Evolutionary conservation across 495 filamentous ascomycete genomes (phyloP), one percentile per base, ranked within the genome.

Genomic region (Tuber indicum): DNA sequence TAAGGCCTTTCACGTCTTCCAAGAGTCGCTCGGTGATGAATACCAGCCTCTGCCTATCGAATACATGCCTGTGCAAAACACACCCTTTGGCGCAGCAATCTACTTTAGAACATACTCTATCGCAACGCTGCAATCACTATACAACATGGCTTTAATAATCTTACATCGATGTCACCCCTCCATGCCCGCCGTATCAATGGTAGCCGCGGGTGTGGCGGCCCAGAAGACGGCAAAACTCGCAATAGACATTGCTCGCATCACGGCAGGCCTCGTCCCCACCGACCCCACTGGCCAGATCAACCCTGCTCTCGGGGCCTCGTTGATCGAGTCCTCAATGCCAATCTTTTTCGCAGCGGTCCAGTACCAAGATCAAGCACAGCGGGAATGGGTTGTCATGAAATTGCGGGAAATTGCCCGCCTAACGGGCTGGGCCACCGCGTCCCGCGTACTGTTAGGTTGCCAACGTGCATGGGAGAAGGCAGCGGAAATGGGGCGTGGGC

Each of bases 181-280:
- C 3, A 97, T 98, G 94, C 96, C 94, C 8, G 93, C 95, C 0
- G 88, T 93, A n/a, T 91, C 94, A 74, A 95, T 97, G 90, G 87
- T 92, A 62, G 93, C 94, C 9, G 92, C 92, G 0, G 90, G 89
- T 17, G 87, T 96, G 49, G 89, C 90, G 12, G 92, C 93, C 0
- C 84, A 85, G 5, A 87, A 90, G 72, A 97, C 96, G 5, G 89
- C 88, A 14, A 83, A 82, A 1, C 91, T 88, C 83, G 92, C 94
- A 4, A 89, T 91, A 78, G 88, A 90, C 75, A 90, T 98, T 46
- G 95, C 94, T 49, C 89, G 91, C 10, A 94, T 98, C 72, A 88
- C 89, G 10, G 93, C 93, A 0, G 96, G 93, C 2, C 87, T 98
- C 49, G 88, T 90, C 12, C 93, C 94, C 71, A 87, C 88, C 5